phyloP scores from a whole-genome alignment of 1,284 basidiomycete genomes.

The Retiboletus fuscus region DNA sequence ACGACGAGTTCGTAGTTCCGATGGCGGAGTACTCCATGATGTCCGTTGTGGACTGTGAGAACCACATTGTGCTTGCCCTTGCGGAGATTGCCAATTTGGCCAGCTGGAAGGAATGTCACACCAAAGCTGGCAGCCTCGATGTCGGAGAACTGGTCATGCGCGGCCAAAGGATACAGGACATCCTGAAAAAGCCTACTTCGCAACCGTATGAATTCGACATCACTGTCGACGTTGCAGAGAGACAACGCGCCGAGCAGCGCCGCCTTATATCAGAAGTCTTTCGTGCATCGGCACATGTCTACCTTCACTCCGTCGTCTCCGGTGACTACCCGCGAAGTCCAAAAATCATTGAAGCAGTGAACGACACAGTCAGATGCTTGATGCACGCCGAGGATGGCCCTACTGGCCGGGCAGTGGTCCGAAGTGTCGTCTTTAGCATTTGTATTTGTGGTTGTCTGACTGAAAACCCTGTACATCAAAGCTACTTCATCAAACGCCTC shows the following conservation, averaged over 20 bases:
- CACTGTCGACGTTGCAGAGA: constrained; percentile 9
- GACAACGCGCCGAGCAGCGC: constrained; percentile 56
- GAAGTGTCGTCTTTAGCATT: constrained; percentile 82
- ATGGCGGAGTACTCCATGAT: constrained; percentile 69
- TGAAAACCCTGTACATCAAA: constrained; percentile 59
- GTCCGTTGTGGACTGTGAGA: constrained; percentile 87
- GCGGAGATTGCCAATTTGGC: constrained; percentile 78
- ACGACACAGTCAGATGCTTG: constrained; percentile 66
- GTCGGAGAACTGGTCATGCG: constrained; percentile 67
- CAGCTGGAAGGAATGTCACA: constrained; percentile 68
- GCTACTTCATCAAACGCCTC: constrained; percentile 61
- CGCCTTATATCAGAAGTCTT: constrained; percentile 75
- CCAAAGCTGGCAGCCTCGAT: constrained; percentile 59
- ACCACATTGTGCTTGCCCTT: constrained; percentile 79
- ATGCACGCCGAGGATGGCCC: constrained; percentile 56
- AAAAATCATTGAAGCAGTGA: constrained; percentile 68
- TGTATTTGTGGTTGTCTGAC: constrained; percentile 79
- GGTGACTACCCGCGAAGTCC: constrained; percentile 72
- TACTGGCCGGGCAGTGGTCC: constrained; percentile 67
- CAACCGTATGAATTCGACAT: background rate
- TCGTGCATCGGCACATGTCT: constrained; percentile 77
- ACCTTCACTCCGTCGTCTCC: constrained; percentile 77
- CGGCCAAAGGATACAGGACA: constrained; percentile 65
- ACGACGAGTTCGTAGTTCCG: constrained; percentile 42
- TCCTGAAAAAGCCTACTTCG: constrained; percentile 46